These are phyloP conservation scores for Psilocybe cubensis DNA, from an alignment of 768 basidiomycete genomes.

Conservation along the genomic window DNA sequence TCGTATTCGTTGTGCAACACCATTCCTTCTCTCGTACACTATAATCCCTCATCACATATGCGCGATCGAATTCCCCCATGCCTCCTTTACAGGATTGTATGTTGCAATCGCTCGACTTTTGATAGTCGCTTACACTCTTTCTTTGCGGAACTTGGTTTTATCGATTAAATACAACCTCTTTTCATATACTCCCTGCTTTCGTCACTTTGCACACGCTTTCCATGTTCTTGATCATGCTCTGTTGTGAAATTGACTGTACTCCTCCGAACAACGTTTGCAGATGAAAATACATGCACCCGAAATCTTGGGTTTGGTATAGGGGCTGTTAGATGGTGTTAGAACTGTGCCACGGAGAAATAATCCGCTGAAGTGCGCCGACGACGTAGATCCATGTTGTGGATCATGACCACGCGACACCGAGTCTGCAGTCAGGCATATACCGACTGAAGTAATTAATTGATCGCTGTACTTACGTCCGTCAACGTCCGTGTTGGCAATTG, in stretches of 20 bases:
- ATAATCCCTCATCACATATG: constrained; percentile 17
- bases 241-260: background rate
- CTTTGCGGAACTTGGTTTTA: constrained; percentile 9
- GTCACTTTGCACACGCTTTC: background rate
- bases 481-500: background rate
- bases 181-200: background rate
- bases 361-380: background rate
- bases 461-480: background rate
- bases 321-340: background rate
- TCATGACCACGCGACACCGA: background rate
- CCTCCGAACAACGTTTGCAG: background rate
- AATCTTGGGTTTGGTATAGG: background rate
- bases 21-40: constrained; percentile 15
- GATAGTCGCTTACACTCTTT: constrained; percentile 16
- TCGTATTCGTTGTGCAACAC: constrained; percentile 45
- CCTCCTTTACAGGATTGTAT: constrained; percentile 1
- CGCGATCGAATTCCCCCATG: background rate
- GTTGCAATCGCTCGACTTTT: constrained; percentile 7
- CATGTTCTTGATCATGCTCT: background rate
- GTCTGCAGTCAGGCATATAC: background rate
- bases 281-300: background rate
- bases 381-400: background rate
- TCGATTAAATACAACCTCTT: constrained; percentile 7
- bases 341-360: background rate
- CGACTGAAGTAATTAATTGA: background rate